These are phyloP conservation scores for Dunaliella salina DNA, from an alignment of 163 green algal species.

Conservation along the genomic window DNA sequence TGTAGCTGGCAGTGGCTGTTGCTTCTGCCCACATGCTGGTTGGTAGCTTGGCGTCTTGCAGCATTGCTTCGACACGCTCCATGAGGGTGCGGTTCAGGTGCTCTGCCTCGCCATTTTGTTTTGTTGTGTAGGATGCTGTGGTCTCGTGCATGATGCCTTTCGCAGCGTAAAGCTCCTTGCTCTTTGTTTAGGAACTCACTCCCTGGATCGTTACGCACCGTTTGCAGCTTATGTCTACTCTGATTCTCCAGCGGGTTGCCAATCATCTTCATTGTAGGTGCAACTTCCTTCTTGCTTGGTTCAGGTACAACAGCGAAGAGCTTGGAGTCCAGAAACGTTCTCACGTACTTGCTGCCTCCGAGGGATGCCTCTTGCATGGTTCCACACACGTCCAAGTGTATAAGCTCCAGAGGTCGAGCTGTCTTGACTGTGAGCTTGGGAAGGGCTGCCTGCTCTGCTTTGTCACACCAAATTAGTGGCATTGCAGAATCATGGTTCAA, in stretches of 20 bases:
- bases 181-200: constrained; percentile 25
- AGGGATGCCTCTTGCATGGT: constrained; percentile 12
- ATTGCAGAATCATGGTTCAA: no score
- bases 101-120: constrained; percentile 49
- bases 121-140: constrained; percentile 32
- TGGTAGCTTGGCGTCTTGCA: constrained; percentile 14
- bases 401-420: constrained; percentile 41
- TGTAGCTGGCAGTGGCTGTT: constrained; percentile 8
- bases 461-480: no score
- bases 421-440: constrained; percentile 9
- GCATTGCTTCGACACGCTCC: constrained; percentile 15
- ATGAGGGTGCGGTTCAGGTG: constrained; percentile 37
- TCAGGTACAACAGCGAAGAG: constrained; percentile 13
- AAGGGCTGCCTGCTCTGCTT: neutral
- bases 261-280: neutral
- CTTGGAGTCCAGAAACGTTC: constrained; percentile 34
- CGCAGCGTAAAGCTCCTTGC: neutral
- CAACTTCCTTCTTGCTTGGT: constrained; percentile 13
- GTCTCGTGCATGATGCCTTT: constrained; percentile 33
- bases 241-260: constrained; percentile 19
- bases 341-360: constrained; percentile 20
- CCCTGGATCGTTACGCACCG: constrained; percentile 35
- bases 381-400: constrained; percentile 36
- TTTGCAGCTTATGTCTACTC: constrained; percentile 5
- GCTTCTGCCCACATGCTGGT: constrained; percentile 33